Percentiles rank a stretch among this genome's conserved stretches.
Evolutionary conservation across 306 rosid species (phyloP).

Genomic region (Hippophae gyantsensis): DNA sequence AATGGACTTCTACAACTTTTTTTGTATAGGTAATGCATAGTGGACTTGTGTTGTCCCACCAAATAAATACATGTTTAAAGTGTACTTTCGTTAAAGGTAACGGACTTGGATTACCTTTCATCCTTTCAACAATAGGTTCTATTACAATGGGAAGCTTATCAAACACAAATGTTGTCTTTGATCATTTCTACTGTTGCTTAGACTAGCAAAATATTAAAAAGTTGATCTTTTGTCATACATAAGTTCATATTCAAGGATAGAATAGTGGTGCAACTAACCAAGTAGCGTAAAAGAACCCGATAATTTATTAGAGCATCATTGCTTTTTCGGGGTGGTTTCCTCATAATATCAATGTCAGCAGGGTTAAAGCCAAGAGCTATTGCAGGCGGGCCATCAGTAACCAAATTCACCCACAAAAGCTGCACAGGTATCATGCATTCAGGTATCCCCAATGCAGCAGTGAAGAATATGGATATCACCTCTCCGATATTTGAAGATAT

Average conservation of each 20-base stretch:
- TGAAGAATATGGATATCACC: constrained; percentile 74
- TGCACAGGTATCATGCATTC: constrained; percentile 88
- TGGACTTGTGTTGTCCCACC: too few species aligned
- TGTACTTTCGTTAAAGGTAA: too few species aligned
- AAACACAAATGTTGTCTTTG: too few species aligned
- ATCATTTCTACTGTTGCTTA: too few species aligned
- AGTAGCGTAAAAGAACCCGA: constrained; percentile 72
- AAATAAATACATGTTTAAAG: too few species aligned
- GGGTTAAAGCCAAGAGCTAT: constrained; percentile 86
- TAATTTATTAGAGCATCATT: constrained; percentile 54
- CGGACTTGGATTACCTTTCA: too few species aligned
- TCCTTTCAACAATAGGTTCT: too few species aligned
- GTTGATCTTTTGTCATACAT: too few species aligned
- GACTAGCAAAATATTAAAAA: too few species aligned
- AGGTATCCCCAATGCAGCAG: constrained; percentile 72
- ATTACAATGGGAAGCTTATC: too few species aligned
- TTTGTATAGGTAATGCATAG: too few species aligned
- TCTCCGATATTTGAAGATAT: constrained; percentile 82
- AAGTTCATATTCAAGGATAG: constrained; percentile 2
- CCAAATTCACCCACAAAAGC: constrained; percentile 84
- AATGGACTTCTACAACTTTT: too few species aligned
- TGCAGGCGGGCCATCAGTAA: constrained; percentile 88
- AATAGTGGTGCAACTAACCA: constrained; percentile 31
- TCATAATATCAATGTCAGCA: constrained; percentile 66
- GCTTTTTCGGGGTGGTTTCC: constrained; percentile 62